phyloP scores from a whole-genome alignment of 1,284 basidiomycete genomes.

The Trametes versicolor region DNA sequence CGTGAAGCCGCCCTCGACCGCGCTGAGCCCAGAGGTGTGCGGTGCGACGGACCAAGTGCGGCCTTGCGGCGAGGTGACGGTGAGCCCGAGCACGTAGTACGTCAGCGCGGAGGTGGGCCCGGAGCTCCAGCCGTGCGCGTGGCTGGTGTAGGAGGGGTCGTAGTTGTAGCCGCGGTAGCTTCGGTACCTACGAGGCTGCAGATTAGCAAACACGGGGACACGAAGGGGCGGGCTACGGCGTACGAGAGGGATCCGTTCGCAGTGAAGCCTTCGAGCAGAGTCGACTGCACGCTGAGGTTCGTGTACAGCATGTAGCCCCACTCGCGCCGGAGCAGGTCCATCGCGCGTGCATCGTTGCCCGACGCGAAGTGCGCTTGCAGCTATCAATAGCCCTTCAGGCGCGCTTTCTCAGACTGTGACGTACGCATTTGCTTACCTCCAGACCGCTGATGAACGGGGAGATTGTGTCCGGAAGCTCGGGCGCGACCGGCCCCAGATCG shows the following conservation, averaged over 20 bases:
- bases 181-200: constrained; percentile 49
- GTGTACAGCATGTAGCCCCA: constrained; percentile 68
- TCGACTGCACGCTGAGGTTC: constrained; percentile 59
- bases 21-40: constrained; percentile 49
- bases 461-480: constrained; percentile 62
- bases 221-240: constrained; percentile 21
- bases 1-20: constrained; percentile 54
- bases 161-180: constrained; percentile 58
- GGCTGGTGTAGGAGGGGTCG: constrained; percentile 58
- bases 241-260: constrained; percentile 60
- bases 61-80: constrained; percentile 50
- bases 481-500: constrained; percentile 56
- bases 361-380: constrained; percentile 61
- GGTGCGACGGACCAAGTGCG: constrained; percentile 54
- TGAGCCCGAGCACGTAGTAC: constrained; percentile 56
- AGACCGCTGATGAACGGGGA: constrained; percentile 61
- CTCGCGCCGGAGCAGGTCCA: constrained; percentile 57
- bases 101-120: constrained; percentile 50
- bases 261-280: constrained; percentile 61
- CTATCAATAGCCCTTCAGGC: constrained; percentile 38
- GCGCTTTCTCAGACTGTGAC: too few species aligned
- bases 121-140: constrained; percentile 51
- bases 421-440: constrained; percentile 47
- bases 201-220: not conserved
- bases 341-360: constrained; percentile 55